Percentiles rank a stretch among this genome's conserved stretches.
Conservation (phyloP, 1,284 basidiomycete species). For the Cryptococcus hybrid region DNA sequence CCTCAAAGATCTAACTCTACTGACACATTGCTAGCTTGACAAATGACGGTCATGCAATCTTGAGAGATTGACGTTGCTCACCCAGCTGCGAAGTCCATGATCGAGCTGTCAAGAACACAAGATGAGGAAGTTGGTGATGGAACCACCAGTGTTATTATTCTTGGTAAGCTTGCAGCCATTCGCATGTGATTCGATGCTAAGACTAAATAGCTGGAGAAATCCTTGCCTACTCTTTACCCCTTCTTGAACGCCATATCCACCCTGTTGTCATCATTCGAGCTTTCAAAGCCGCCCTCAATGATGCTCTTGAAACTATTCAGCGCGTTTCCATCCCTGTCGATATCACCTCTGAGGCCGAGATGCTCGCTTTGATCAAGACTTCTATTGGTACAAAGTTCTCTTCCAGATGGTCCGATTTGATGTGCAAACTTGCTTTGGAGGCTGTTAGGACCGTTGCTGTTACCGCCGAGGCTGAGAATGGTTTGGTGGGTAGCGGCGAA, state of each 20-base stretch:
- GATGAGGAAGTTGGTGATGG: constrained; percentile 99
- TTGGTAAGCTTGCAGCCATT: constrained; percentile 59
- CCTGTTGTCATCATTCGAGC: constrained; percentile 98
- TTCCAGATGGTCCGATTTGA: constrained; percentile 92
- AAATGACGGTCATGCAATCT: constrained; percentile 96
- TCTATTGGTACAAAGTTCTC: constrained; percentile 99
- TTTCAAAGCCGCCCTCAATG: constrained; percentile 91
- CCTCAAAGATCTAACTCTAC: not conserved
- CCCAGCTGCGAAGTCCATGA: constrained; percentile 99
- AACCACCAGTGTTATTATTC: constrained; percentile 95
- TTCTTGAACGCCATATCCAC: constrained; percentile 94
- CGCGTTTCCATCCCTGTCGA: constrained; percentile 88
- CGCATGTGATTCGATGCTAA: not conserved
- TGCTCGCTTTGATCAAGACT: constrained; percentile 96
- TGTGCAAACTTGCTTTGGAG: constrained; percentile 92
- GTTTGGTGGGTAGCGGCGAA: constrained; percentile 46
- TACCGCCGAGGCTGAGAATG: constrained; percentile 52
- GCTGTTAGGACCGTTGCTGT: constrained; percentile 80
- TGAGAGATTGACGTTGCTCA: constrained; percentile 98
- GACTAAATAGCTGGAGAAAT: constrained; percentile 81
- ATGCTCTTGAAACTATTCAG: constrained; percentile 74
- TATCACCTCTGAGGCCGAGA: constrained; percentile 79
- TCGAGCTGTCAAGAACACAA: constrained; percentile 92
- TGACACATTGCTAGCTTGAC: constrained; percentile 63
- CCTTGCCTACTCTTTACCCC: constrained; percentile 87